These are phyloP conservation scores for Leptosphaerulina australis DNA, from an alignment of 2,329 filamentous ascomycete genomes.

Conservation along the genomic window DNA sequence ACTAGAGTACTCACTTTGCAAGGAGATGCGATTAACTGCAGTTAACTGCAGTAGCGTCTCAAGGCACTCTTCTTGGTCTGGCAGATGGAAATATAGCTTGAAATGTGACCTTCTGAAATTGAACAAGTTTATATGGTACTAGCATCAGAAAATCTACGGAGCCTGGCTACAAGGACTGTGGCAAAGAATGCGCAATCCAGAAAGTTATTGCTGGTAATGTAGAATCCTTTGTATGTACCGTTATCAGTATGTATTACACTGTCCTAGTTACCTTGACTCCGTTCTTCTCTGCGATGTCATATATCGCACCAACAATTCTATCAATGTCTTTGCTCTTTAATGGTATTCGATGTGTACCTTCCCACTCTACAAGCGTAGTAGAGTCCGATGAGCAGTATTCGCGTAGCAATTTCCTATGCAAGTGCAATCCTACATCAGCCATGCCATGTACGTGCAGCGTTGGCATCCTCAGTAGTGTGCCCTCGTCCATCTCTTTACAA, in stretches of 20 bases:
- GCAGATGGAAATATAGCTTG: background rate
- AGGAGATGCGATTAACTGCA: no score
- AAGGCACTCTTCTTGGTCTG: background rate
- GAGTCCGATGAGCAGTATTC: slow-evolving; percentile 65
- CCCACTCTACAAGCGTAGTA: slow-evolving; percentile 70
- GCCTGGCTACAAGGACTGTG: background rate
- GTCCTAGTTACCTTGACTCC: slow-evolving; percentile 49
- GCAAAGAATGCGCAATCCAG: background rate
- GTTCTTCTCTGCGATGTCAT: slow-evolving; percentile 59
- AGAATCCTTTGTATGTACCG: background rate
- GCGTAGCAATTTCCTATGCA: slow-evolving; percentile 62
- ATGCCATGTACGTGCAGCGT: slow-evolving; percentile 73
- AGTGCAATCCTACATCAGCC: slow-evolving; percentile 63
- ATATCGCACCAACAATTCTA: slow-evolving; percentile 59
- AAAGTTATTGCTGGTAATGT: background rate
- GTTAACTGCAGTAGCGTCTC: background rate
- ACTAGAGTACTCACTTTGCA: background rate
- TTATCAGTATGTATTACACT: slow-evolving; percentile 21
- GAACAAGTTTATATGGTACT: background rate
- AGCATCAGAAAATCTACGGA: background rate
- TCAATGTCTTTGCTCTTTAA: slow-evolving; percentile 71
- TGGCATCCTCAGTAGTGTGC: slow-evolving; percentile 61
- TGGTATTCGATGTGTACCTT: slow-evolving; percentile 73
- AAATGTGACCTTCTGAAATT: background rate
- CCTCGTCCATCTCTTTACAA: slow-evolving; percentile 46